Evolutionary conservation across 495 filamentous ascomycete genomes (phyloP), one percentile per base, ranked within the genome.

Genomic region (Clohesyomyces aquaticus): DNA sequence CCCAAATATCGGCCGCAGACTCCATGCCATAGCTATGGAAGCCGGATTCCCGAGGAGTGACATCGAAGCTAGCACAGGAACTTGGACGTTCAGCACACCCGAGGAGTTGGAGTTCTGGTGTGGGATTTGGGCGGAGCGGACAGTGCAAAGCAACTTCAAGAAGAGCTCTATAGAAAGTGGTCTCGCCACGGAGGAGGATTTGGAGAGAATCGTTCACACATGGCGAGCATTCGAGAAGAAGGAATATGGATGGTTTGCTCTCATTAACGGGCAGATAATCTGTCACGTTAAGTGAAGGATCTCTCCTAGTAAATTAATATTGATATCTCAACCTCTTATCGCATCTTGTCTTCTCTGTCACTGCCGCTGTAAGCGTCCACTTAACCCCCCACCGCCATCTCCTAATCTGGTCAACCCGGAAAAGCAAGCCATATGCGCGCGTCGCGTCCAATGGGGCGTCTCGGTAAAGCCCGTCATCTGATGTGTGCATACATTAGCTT

Each of bases 261-360:
- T 83, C 25, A 53, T 84, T 43, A 75, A 82, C 74, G 81, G 81
- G 38, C 75, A 87, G 73, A 77, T 87, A 46, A 60, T 84, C 21
- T 84, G 80, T 72, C 57, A 61, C 23, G 51, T 61, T 12, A 55
- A 32, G 35, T 23, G 32, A 38, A 38, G 14, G 6, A 38, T 14
- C 32, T 14, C 14, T 14, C 14, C 32, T n/a, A n/a, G n/a, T n/a
- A n/a, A n/a, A n/a, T n/a, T n/a, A n/a, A n/a, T n/a, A n/a, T n/a
- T n/a, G n/a, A n/a, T n/a, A n/a, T n/a, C n/a, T n/a, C n/a, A n/a
- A n/a, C n/a, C n/a, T n/a, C n/a, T n/a, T n/a, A n/a, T n/a, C n/a
- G n/a, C n/a, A n/a, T n/a, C n/a, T n/a, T n/a, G n/a, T n/a, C n/a
- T n/a, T n/a, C n/a, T n/a, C n/a, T n/a, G n/a, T n/a, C n/a, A n/a